A percentile compares a stretch with the other conserved stretches of the same genome.
These are phyloP conservation scores for Penicillium mononematosum DNA, from an alignment of 495 filamentous ascomycete genomes.

Conservation along the genomic window DNA sequence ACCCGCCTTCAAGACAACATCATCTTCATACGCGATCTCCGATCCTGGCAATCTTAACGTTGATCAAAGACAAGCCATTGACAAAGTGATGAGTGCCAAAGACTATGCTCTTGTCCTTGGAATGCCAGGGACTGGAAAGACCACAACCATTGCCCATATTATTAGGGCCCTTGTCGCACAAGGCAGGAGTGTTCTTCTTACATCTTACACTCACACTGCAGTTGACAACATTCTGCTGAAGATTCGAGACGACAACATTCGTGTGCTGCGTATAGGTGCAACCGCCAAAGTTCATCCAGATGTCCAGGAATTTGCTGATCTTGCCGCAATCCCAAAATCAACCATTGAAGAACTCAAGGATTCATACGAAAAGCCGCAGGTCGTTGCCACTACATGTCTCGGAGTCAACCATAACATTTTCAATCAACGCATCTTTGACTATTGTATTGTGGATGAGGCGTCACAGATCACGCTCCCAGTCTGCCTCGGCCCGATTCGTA, in stretches of 20 bases:
- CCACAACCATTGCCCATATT: slow-evolving; percentile 95
- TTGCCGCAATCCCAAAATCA: slow-evolving; percentile 66
- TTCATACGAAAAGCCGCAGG: slow-evolving; percentile 75
- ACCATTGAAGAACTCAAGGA: slow-evolving; percentile 80
- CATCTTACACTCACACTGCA: slow-evolving; percentile 94
- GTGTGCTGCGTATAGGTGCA: slow-evolving; percentile 79
- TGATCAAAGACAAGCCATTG: slow-evolving; percentile 80
- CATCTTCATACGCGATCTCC: slow-evolving; percentile 58
- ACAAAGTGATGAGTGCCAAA: slow-evolving; percentile 90
- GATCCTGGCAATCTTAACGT: slow-evolving; percentile 64
- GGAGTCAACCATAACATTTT: slow-evolving; percentile 88
- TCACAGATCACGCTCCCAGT: slow-evolving; percentile 96
- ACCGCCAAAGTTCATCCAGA: slow-evolving; percentile 81
- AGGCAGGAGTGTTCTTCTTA: slow-evolving; percentile 87
- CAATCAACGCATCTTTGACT: slow-evolving; percentile 86
- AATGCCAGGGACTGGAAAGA: slow-evolving; percentile 98
- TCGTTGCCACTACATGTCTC: slow-evolving; percentile 94
- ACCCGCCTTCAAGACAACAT: slow-evolving; percentile 67
- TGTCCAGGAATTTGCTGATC: slow-evolving; percentile 75
- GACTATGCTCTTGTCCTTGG: slow-evolving; percentile 95
- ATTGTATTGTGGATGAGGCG: slow-evolving; percentile 97
- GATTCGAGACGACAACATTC: slow-evolving; percentile 73
- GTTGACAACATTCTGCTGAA: slow-evolving; percentile 98
- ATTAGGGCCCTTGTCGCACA: slow-evolving; percentile 86
- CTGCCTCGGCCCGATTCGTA: slow-evolving; percentile 87